Evolutionary conservation across 371 early-diverging fungal species (phyloP).

Genomic region (Mucor saturninus): DNA sequence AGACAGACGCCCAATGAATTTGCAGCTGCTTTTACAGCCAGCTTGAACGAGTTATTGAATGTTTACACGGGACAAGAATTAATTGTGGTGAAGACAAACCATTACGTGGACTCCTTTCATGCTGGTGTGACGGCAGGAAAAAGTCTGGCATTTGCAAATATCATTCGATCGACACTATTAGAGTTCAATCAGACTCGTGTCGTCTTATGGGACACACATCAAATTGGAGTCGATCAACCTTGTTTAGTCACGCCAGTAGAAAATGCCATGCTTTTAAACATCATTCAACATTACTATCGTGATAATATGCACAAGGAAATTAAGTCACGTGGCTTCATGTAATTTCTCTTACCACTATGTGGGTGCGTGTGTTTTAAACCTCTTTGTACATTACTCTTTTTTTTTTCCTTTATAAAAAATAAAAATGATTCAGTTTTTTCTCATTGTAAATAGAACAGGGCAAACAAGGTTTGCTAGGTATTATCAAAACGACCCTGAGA

Average conservation of each 20-base stretch:
- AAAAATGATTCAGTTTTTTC: conserved; percentile 41
- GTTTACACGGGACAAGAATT: conserved; percentile 1
- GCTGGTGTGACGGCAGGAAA: conserved; percentile 37
- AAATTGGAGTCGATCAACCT: conserved; percentile 21
- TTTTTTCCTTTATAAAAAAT: background rate
- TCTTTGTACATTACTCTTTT: conserved; percentile 1
- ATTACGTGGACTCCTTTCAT: conserved; percentile 22
- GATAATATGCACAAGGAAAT: no score
- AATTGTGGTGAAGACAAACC: conserved; percentile 40
- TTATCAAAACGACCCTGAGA: conserved; percentile 21
- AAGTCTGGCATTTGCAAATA: conserved; percentile 40
- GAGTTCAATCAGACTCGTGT: conserved; percentile 16
- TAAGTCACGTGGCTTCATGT: conserved; percentile 3
- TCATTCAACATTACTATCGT: background rate
- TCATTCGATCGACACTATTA: conserved; percentile 19
- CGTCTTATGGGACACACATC: conserved; percentile 41
- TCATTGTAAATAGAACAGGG: conserved; percentile 50
- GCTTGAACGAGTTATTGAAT: no score
- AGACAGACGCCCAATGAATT: conserved; percentile 34
- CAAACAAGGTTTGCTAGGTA: conserved; percentile 53
- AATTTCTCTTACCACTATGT: background rate
- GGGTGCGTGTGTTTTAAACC: background rate
- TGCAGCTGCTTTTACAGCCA: conserved; percentile 18
- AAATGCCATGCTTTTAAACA: conserved; percentile 1
- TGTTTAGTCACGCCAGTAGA: conserved; percentile 2